Evolutionary conservation across 805 yeast species (phyloP), one percentile per base, ranked within the genome.

Genomic region (Metschnikowia dekortorum): DNA sequence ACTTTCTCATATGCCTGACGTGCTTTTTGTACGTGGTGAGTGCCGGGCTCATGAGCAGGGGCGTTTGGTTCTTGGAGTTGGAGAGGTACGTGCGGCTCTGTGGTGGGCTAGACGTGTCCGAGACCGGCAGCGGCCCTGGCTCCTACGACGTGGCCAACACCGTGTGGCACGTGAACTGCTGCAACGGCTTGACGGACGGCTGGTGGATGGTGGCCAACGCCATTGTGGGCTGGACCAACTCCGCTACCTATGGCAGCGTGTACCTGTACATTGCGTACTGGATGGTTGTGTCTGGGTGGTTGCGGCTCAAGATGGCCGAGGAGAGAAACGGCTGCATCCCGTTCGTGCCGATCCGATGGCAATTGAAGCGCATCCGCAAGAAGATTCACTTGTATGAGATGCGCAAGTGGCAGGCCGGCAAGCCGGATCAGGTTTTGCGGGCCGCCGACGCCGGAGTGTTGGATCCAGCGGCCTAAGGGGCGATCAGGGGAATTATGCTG

Each of bases 331-430:
- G 77, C 4, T 56, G 57, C 39, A 57, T 71, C 31, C 76, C 77
- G 7, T 51, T 72, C 8, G 46, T 87, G 7, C 96, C 96, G 5
- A 56, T 83, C 11, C 64, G 61, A 45, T 79, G 80, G 76, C 95
- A 87, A 63, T 66, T 71, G 54, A 79, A 75, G 54, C 69, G 81
- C 45, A 76, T 87, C 36, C 67, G 66, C 36, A 79, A 79, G 61
- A 68, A 53, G 48, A 42, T 58, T 16, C 51, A 51, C 37, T 39
- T 58, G 22, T 56, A 56, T 38, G 58, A 56, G 54, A 54, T 46
- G 41, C 41, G 53, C 14, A 40, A 37, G 29, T 39, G 38, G 22
- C 57, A 55, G 33, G 45, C 46, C 26, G 40, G 30, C 22, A 35
- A 32, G 11, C 29, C 37, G 8, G 51, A 43, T 37, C 42, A 39